These are phyloP conservation scores for Wickerhamomyces sp. DNA, from an alignment of 1,139 yeast species.

Conservation along the genomic window DNA sequence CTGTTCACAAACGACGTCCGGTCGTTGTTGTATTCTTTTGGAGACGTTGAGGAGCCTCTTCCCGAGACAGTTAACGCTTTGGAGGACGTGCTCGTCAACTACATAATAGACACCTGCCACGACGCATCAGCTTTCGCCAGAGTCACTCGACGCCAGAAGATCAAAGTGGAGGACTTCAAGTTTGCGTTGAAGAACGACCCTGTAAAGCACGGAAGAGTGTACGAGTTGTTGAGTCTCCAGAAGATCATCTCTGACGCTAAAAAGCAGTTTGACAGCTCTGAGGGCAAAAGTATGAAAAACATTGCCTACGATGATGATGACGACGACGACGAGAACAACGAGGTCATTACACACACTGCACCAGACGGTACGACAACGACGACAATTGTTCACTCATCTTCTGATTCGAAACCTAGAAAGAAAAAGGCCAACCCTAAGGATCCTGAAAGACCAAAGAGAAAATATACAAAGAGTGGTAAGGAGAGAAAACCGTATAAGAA, in stretches of 20 bases:
- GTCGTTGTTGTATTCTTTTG: constrained; percentile 75
- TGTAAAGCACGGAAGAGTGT: constrained; percentile 75
- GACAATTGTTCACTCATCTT: neutral
- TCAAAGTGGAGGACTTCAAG: constrained; percentile 83
- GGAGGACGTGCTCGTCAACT: constrained; percentile 81
- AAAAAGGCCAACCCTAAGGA: constrained; percentile 14
- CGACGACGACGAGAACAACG: constrained; percentile 18
- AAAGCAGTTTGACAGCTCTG: constrained; percentile 72
- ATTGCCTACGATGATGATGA: constrained; percentile 13
- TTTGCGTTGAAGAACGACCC: constrained; percentile 83
- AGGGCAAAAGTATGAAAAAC: constrained; percentile 36
- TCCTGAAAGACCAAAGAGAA: constrained; percentile 22
- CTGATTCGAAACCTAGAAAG: constrained; percentile 4
- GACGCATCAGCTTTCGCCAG: constrained; percentile 51
- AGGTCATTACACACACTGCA: constrained; percentile 2
- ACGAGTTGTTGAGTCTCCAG: constrained; percentile 71
- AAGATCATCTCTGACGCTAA: constrained; percentile 75
- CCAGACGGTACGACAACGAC: constrained; percentile 1
- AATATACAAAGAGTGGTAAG: constrained; percentile 23
- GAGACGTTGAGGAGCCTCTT: constrained; percentile 76
- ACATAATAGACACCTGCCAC: constrained; percentile 63
- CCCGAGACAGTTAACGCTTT: constrained; percentile 73
- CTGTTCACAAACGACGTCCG: constrained; percentile 64
- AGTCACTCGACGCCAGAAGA: constrained; percentile 58
- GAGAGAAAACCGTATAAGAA: constrained; percentile 25